Evolutionary conservation across 345 rosid species (phyloP), one percentile per base, ranked within the genome.

Genomic region (Pistacia vera): DNA sequence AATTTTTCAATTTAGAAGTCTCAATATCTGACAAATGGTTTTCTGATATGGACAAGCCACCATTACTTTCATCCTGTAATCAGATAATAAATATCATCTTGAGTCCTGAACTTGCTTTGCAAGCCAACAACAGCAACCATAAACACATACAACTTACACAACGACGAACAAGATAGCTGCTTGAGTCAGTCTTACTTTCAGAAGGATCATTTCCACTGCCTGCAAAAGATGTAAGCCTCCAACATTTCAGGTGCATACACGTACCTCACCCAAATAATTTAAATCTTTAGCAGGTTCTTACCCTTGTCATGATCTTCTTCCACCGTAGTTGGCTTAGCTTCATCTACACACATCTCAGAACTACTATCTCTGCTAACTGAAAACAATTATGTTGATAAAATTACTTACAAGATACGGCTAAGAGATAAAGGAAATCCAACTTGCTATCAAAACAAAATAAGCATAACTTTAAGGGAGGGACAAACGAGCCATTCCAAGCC

Each of bases 101-200:
- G 87, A 89, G 85, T 83, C 79, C 70, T 73, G 75, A 75, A 79
- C 83, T 80, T 74, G 75, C 74, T 82, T 60, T 51, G 55, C 74
- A 86, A 85, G 78, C 77, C 70, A 82, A 81, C 65, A 87, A 82
- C 61, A 66, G 83, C 85, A 81, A 88, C 85, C 81, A 87, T 83
- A 92, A 94, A 93, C 97, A 97, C 98, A 92, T 97, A 97, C 99
- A 97, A 97, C 99, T 97, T 97, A 97, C 98, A 97, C 91, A 91
- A 94, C 97, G 95, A 82, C 97, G 96, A 92, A 84, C 88, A 89
- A 72, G 85, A 63, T 82, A 77, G 83, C 84, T 69, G 77, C 77
- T 81, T 69, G 76, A 64, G 70, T 83, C 91, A 59, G 78, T 72
- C 79, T 83, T 79, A 81, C 73, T 74, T 56, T 82, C 81, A 80